Conservation (phyloP, 2,329 filamentous ascomycete species). For the Westerdykella sp. region DNA sequence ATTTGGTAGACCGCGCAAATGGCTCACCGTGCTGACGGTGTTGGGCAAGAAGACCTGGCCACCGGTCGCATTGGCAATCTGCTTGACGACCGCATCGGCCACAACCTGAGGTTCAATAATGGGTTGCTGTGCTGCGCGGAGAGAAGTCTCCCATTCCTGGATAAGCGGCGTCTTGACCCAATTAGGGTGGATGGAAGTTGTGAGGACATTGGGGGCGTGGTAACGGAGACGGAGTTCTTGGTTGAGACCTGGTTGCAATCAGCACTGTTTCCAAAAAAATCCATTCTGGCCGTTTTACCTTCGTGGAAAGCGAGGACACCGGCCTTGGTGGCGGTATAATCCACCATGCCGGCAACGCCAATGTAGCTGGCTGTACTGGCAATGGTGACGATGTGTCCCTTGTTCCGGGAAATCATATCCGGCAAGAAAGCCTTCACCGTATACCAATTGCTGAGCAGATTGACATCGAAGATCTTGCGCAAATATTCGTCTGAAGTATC, state of each 20-base stretch:
- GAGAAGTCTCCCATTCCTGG: conserved; percentile 21
- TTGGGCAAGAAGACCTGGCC: conserved; percentile 39
- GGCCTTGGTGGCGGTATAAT: conserved; percentile 50
- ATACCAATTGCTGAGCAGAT: conserved; percentile 34
- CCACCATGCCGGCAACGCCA: conserved; percentile 43
- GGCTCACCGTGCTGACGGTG: conserved; percentile 14
- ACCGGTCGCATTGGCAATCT: conserved; percentile 36
- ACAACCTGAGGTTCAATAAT: conserved; percentile 38
- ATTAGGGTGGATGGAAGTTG: conserved; percentile 39
- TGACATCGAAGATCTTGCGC: conserved; percentile 33
- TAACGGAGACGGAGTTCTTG: conserved; percentile 38
- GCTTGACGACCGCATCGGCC: conserved; percentile 37
- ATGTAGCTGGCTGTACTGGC: conserved; percentile 50
- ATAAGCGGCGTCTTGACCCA: conserved; percentile 40
- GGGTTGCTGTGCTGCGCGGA: conserved; percentile 23
- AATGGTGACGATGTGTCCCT: conserved; percentile 52
- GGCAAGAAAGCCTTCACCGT: conserved; percentile 33
- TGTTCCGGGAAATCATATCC: conserved; percentile 32
- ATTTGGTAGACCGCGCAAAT: conserved; percentile 41
- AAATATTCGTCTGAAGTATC: conserved; percentile 25
- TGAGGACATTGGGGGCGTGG: conserved; percentile 37
- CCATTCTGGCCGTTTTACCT: conserved; percentile 27
- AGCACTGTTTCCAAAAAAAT: conserved; percentile 3
- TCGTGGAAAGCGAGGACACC: conserved; percentile 51
- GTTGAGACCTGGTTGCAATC: conserved; percentile 25